phyloP scores from a whole-genome alignment of 257 asterid genomes.

The Solanum rostratum region DNA sequence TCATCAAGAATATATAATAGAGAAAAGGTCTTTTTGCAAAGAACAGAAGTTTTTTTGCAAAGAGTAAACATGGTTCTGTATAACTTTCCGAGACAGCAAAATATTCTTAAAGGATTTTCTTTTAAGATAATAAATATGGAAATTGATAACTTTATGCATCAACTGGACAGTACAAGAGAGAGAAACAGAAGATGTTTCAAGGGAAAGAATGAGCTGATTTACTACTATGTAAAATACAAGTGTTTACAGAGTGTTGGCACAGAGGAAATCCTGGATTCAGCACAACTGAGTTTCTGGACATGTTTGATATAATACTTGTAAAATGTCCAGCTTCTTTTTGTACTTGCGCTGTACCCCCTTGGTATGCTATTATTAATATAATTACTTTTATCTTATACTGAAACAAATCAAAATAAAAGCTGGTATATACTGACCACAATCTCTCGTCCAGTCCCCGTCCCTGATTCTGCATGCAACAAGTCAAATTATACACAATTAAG shows the following conservation, averaged over 20 bases:
- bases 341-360: not conserved
- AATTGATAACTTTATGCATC: not conserved
- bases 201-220: not conserved
- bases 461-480: slow-evolving; percentile 24
- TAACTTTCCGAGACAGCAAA: not conserved
- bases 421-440: slow-evolving; percentile 26
- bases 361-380: not conserved
- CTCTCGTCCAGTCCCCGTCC: slow-evolving; percentile 39
- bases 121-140: not conserved
- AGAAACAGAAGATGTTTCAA: not conserved
- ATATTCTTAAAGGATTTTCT: not conserved
- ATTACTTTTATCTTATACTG: not conserved
- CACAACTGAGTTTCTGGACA: not conserved
- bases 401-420: not conserved
- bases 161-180: not conserved
- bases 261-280: not conserved
- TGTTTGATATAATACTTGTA: not conserved
- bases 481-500: slow-evolving; percentile 1
- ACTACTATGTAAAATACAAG: not conserved
- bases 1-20: not conserved
- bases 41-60: not conserved
- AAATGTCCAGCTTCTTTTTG: not conserved
- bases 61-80: not conserved
- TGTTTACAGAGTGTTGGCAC: not conserved
- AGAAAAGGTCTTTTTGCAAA: not conserved